Conservation (phyloP, 345 rosid genomes). For the Conringia planisiliqua region DNA sequence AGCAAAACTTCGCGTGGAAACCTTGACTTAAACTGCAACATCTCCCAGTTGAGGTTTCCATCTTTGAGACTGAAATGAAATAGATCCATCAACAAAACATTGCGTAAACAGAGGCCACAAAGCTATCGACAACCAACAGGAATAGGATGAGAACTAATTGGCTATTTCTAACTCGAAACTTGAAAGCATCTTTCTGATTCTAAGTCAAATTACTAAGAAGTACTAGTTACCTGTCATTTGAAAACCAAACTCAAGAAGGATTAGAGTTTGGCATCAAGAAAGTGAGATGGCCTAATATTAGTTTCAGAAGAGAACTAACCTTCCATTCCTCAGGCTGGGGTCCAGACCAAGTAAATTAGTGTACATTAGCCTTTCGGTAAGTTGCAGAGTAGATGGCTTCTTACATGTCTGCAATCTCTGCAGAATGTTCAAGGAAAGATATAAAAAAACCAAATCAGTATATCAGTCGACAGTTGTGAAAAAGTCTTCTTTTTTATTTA, state of each 20-base stretch:
- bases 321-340: constrained; percentile 72
- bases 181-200: not conserved
- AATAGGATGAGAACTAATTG: not conserved
- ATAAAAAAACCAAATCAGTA: not conserved
- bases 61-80: constrained; percentile 69
- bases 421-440: constrained; percentile 4
- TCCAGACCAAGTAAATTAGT: constrained; percentile 81
- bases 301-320: constrained; percentile 39
- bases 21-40: constrained; percentile 89
- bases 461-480: not conserved
- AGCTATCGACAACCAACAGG: not conserved
- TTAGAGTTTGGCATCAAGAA: not conserved
- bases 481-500: not conserved
- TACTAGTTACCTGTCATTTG: not conserved
- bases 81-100: constrained; percentile 8
- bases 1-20: constrained; percentile 95
- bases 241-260: not conserved
- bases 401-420: constrained; percentile 78
- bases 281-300: not conserved
- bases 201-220: not conserved
- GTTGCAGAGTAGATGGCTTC: constrained; percentile 79
- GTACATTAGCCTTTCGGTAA: constrained; percentile 62
- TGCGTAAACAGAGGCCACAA: not conserved
- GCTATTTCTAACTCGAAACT: not conserved
- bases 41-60: constrained; percentile 86